These are phyloP conservation scores for Podila clonocystis DNA, from an alignment of 192 early-diverging fungal genomes.

Conservation along the genomic window DNA sequence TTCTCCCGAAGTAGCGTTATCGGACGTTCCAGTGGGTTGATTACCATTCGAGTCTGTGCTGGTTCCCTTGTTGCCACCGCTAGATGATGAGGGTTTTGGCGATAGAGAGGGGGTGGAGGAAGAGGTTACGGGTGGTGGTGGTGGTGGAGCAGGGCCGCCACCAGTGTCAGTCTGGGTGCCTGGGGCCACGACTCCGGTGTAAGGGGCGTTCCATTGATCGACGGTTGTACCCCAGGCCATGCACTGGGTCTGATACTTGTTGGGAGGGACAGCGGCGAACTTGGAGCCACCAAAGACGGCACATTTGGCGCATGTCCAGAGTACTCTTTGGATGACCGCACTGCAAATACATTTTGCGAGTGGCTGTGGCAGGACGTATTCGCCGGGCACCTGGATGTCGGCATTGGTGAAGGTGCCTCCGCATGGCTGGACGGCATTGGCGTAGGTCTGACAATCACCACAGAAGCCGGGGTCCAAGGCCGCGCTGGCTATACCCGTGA, in stretches of 20 bases:
- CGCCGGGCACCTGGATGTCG: constrained; percentile 24
- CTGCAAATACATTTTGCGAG: constrained; percentile 28
- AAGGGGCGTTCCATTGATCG: constrained; percentile 20
- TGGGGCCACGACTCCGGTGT: constrained; percentile 19
- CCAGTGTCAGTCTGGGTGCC: constrained; percentile 32
- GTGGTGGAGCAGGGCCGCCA: background rate
- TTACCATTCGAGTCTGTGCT: background rate
- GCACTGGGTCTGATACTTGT: constrained; percentile 39
- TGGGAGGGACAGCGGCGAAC: constrained; percentile 23
- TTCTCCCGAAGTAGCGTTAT: constrained; percentile 11
- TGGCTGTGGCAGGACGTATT: constrained; percentile 19
- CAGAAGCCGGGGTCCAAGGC: constrained; percentile 23
- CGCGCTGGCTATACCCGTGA: constrained; percentile 9
- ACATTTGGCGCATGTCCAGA: constrained; percentile 40
- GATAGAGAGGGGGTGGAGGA: background rate
- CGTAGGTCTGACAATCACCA: constrained; percentile 42
- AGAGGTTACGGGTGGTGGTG: background rate
- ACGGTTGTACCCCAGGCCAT: constrained; percentile 26
- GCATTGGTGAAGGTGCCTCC: constrained; percentile 14
- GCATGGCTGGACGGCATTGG: constrained; percentile 19
- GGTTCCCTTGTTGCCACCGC: background rate
- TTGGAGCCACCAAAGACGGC: constrained; percentile 6
- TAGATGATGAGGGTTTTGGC: background rate
- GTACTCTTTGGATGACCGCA: constrained; percentile 19
- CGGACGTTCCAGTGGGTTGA: constrained; percentile 1